Base-by-base conservation (phyloP, 139 green algal species). In the Volvox africanus region DNA sequence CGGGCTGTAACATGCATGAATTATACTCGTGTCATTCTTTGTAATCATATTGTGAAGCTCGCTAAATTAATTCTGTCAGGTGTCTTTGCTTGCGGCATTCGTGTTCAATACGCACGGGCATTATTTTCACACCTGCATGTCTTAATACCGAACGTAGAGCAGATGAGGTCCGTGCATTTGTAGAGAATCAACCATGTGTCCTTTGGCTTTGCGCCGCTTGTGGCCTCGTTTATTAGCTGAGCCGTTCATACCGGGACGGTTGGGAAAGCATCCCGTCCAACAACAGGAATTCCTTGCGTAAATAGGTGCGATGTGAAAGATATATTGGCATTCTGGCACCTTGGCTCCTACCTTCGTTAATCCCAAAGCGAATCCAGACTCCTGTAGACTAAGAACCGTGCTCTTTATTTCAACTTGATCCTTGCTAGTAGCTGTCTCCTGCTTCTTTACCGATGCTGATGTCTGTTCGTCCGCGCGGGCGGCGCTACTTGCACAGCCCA, bases 181-280 rank as follows among this genome's bases (percentile, higher is more conserved):
- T 69, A 78, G 0, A 91, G 61, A 21, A 86, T 50, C 0, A 71
- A 22, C 87, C 87, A 91, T 5, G 61, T 55, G 20, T 91, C 87
- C 35, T 91, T 91, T 28, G 87, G 61, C 76, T 91, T 91, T 5
- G 77, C 9, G 0, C 87, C 33, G 33, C 19, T 86, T 5, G 35
- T 79, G 1, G 76, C 87, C 26, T 91, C 87, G 35, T n/a, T 79
- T 32, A 91, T 33, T 1, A 91, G 76, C 87, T 91, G 87, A 75
- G 80, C 79, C 30, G 76, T 61, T 61, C 33, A 82, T 28, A 30
- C 16, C 33, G 18, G 33, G 78, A 44, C 78, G 78, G 78, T 84
- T 84, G 32, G 22, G 21, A 30, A 19, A 26, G 76, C 14, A 82
- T 19, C 32, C 65, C 65, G 65, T 24, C 65, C 65, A 73, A 73